Conservation (phyloP, 306 rosid genomes). For the Ammopiptanthus mongolicus region DNA sequence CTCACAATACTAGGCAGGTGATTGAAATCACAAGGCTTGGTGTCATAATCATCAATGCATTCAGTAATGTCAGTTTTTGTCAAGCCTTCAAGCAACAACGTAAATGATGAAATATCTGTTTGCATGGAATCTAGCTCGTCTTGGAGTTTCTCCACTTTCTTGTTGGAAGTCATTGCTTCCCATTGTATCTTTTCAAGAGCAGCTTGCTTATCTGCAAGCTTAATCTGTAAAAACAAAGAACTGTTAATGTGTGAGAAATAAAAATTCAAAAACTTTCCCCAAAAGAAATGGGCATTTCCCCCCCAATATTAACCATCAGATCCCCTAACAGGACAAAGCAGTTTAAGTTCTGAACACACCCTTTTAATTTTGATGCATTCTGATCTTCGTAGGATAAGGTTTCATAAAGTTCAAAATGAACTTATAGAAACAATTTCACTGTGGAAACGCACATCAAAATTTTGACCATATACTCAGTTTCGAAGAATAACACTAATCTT, state of each 20-base stretch:
- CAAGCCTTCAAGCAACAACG: conserved; percentile 60
- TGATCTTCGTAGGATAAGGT: neutral
- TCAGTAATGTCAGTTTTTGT: conserved; percentile 37
- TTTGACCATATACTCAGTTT: neutral
- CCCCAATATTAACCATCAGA: neutral
- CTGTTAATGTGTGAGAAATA: neutral
- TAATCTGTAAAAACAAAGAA: conserved; percentile 45
- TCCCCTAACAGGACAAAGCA: neutral
- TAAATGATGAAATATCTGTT: conserved; percentile 36
- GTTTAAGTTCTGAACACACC: neutral
- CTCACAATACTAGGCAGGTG: conserved; percentile 32
- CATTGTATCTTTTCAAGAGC: conserved; percentile 79
- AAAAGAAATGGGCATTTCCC: neutral
- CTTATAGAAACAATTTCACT: neutral
- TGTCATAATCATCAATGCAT: conserved; percentile 26
- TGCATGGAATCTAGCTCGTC: conserved; percentile 34
- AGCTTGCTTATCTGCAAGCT: conserved; percentile 98
- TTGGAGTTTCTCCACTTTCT: conserved; percentile 40
- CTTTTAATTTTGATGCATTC: neutral
- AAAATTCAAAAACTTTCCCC: neutral
- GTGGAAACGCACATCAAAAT: neutral
- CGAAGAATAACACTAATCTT: neutral
- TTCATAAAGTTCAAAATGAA: conserved; percentile 12
- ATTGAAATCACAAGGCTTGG: conserved; percentile 27
- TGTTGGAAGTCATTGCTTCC: conserved; percentile 76